phyloP scores from a whole-genome alignment of 139 green algal species.

The Auxenochlorella pyrenoidosa region DNA sequence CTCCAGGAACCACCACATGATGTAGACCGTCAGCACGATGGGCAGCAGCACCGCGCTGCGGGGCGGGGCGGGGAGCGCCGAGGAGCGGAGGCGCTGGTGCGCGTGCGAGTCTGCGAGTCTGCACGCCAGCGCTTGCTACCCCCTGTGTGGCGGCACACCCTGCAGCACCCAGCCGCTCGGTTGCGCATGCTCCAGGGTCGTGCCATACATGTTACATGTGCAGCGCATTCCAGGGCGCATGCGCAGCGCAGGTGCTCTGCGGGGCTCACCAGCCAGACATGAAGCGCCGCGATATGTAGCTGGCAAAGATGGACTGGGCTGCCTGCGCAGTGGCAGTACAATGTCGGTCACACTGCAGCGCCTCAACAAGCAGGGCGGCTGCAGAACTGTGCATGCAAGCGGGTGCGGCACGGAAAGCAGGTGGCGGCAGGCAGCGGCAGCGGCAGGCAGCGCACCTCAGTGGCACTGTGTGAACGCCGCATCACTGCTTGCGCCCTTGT shows the following conservation, averaged over 20 bases:
- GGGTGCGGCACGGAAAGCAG: not conserved
- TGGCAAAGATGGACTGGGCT: conserved; percentile 47
- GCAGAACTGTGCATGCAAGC: not conserved
- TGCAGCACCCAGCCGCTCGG: too few relatives aligned
- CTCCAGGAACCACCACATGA: conserved; percentile 83
- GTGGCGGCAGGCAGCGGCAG: not conserved
- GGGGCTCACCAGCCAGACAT: conserved; percentile 57
- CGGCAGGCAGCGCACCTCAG: not conserved
- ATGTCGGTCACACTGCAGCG: not conserved
- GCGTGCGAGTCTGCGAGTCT: too few relatives aligned
- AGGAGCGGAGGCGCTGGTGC: too few relatives aligned
- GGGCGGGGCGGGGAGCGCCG: not conserved
- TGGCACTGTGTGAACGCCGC: not conserved
- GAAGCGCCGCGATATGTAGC: conserved; percentile 65
- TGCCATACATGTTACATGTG: too few relatives aligned
- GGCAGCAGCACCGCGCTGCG: conserved; percentile 90
- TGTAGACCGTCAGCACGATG: conserved; percentile 85
- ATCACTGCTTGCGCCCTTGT: not conserved
- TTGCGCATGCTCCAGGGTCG: too few relatives aligned
- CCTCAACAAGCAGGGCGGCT: not conserved
- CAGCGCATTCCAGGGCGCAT: not conserved
- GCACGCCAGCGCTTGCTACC: not conserved
- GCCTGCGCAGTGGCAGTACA: conserved; percentile 7
- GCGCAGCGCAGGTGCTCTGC: not conserved
- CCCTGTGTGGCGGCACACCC: not conserved